Percentiles rank a stretch among this genome's conserved stretches.
Evolutionary conservation across 257 asterid species (phyloP).

Genomic region (Solanum medicagineum): DNA sequence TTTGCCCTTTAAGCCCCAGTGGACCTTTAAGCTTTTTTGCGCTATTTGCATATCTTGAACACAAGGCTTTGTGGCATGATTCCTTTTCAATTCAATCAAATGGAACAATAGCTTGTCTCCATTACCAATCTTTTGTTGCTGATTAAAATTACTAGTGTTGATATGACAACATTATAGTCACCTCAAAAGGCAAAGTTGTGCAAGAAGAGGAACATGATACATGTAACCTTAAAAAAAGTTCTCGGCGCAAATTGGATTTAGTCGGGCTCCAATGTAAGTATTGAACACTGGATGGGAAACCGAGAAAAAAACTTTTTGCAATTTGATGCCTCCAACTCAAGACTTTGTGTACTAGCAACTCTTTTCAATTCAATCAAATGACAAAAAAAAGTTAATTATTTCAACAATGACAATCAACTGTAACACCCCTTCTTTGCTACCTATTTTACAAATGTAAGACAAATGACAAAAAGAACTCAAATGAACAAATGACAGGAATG

Average conservation of each 20-base stretch:
- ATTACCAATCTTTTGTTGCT: neutral
- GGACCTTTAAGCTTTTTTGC: neutral
- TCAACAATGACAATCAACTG: neutral
- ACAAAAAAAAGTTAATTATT: neutral
- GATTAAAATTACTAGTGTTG: neutral
- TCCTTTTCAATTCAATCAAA: neutral
- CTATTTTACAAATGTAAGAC: slow-evolving; percentile 14
- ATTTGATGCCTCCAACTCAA: neutral
- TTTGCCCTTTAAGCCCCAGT: neutral
- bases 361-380: neutral
- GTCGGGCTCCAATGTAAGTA: no score
- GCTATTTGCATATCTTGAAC: neutral
- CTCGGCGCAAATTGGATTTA: no score
- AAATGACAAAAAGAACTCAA: neutral
- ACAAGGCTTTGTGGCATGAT: neutral
- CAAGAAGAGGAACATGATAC: neutral
- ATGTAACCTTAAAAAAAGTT: neutral
- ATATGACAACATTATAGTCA: neutral
- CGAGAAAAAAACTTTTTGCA: neutral
- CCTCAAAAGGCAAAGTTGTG: neutral
- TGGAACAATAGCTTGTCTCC: neutral
- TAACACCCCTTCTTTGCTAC: slow-evolving; percentile 2
- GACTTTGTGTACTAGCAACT: neutral
- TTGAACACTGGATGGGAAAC: neutral
- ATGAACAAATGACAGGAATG: neutral